Conservation (phyloP, 2,329 filamentous ascomycete species). For the Lachnellula subtilissima region DNA sequence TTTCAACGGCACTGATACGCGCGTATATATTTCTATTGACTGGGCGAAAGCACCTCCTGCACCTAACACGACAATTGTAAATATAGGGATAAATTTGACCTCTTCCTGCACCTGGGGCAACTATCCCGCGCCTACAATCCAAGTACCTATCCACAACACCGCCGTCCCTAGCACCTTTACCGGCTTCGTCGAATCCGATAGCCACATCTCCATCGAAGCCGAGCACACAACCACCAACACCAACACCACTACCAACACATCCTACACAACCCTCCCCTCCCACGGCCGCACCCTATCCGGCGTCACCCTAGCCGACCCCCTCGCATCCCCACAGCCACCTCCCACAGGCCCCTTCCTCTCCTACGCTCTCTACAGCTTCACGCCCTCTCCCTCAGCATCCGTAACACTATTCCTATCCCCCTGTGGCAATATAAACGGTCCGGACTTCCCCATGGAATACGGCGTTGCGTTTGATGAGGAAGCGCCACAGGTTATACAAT, state of each 20-base stretch:
- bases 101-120: conserved; percentile 43
- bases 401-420: conserved; percentile 49
- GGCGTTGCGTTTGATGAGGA: conserved; percentile 41
- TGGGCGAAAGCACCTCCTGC: conserved; percentile 43
- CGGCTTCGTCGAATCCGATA: conserved; percentile 60
- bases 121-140: conserved; percentile 43
- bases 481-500: conserved; percentile 33
- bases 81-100: conserved; percentile 49
- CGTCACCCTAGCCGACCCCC: conserved; percentile 49
- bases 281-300: conserved; percentile 56
- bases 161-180: conserved; percentile 46
- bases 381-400: conserved; percentile 34
- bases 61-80: conserved; percentile 39
- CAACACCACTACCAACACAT: conserved; percentile 33
- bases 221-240: conserved; percentile 42
- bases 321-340: conserved; percentile 44
- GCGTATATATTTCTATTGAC: conserved; percentile 52
- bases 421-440: conserved; percentile 44
- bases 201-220: conserved; percentile 51
- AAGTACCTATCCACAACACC: conserved; percentile 50
- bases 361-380: conserved; percentile 60
- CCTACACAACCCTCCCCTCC: conserved; percentile 47
- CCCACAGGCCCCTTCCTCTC: conserved; percentile 50
- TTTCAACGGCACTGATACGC: conserved; percentile 43
- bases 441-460: conserved; percentile 46